Evolutionary conservation across 1,284 basidiomycete species (phyloP).

Genomic region (Irpex sp.): DNA sequence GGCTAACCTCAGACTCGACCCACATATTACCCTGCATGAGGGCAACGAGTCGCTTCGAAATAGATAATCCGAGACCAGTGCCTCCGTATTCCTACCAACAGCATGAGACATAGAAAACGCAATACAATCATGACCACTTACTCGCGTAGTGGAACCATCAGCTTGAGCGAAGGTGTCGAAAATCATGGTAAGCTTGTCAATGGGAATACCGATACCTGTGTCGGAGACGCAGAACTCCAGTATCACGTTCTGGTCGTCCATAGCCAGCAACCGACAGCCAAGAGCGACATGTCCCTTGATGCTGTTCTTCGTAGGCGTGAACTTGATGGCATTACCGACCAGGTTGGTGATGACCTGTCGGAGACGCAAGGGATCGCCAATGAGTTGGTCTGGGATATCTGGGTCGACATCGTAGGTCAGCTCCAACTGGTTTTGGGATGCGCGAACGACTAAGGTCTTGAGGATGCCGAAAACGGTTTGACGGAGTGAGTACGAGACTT

Average conservation of each 20-base stretch:
- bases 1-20: constrained; percentile 92
- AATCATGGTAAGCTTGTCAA: constrained; percentile 97
- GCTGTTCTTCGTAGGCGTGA: constrained; percentile 78
- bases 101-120: constrained; percentile 6
- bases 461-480: constrained; percentile 97
- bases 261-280: constrained; percentile 74
- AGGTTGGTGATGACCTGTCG: constrained; percentile 95
- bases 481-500: constrained; percentile 96
- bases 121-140: constrained; percentile 32
- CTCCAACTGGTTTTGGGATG: constrained; percentile 96
- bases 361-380: constrained; percentile 93
- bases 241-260: constrained; percentile 79
- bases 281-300: constrained; percentile 91
- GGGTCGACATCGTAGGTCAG: constrained; percentile 96
- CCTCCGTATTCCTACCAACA: constrained; percentile 86
- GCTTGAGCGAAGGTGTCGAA: constrained; percentile 99
- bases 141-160: constrained; percentile 89
- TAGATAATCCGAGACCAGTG: constrained; percentile 94
- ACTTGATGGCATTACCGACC: constrained; percentile 95
- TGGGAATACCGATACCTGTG: constrained; percentile 98
- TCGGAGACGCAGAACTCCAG: constrained; percentile 98
- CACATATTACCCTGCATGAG: constrained; percentile 99
- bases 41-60: constrained; percentile 92
- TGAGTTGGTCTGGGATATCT: constrained; percentile 94
- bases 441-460: constrained; percentile 97